Percentiles rank a stretch among this genome's conserved stretches.
phyloP scores from a whole-genome alignment of 2,329 filamentous ascomycete genomes.

The Fusarium sp. region DNA sequence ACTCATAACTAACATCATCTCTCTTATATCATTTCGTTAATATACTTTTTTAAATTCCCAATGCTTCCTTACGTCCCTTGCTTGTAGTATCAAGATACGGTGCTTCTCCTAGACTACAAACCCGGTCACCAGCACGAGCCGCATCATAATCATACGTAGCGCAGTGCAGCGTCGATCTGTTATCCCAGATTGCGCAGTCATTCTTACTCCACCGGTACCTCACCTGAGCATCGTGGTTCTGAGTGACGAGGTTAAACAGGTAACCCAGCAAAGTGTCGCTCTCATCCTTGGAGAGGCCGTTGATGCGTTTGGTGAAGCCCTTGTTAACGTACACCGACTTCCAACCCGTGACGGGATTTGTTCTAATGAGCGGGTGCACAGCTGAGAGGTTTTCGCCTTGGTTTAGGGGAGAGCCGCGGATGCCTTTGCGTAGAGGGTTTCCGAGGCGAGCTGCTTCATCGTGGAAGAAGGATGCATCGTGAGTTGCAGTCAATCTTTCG shows the following conservation, averaged over 20 bases:
- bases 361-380: conserved; percentile 67
- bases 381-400: conserved; percentile 64
- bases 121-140: conserved; percentile 56
- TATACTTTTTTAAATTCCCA: conserved; percentile 34
- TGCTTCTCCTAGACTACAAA: conserved; percentile 57
- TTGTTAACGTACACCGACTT: conserved; percentile 65
- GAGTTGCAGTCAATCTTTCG: conserved; percentile 62
- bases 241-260: conserved; percentile 60
- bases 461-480: conserved; percentile 61
- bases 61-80: conserved; percentile 54
- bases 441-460: conserved; percentile 62
- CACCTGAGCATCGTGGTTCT: conserved; percentile 70
- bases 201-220: conserved; percentile 66
- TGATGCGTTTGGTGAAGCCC: conserved; percentile 66
- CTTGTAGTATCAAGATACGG: conserved; percentile 56
- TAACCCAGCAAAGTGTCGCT: conserved; percentile 64
- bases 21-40: neutral
- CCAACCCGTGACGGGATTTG: conserved; percentile 71
- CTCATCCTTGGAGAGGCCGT: conserved; percentile 66
- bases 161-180: conserved; percentile 63
- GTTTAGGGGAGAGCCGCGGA: conserved; percentile 69
- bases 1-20: neutral
- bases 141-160: conserved; percentile 72
- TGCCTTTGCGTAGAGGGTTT: conserved; percentile 56
- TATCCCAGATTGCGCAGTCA: conserved; percentile 75